These are phyloP conservation scores for Hypoxylon sp. DNA, from an alignment of 2,329 filamentous ascomycete genomes.

Conservation along the genomic window DNA sequence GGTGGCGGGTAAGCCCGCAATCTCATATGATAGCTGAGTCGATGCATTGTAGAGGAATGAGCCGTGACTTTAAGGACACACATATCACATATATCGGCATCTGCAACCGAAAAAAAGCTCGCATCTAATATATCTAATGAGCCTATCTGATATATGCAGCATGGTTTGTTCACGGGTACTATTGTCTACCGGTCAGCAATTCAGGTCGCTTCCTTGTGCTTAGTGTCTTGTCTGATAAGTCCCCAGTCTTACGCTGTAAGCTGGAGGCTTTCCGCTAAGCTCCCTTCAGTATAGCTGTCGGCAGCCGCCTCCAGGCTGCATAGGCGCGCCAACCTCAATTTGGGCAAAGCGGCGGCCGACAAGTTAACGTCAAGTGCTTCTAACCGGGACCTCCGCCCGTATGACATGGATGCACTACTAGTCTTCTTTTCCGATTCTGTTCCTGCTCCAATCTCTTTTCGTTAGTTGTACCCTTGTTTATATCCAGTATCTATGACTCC, in stretches of 20 bases:
- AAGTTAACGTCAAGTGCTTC: not conserved
- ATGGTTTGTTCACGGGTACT: no score
- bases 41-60: no score
- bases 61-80: no score
- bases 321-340: not conserved
- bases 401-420: no score
- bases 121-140: not conserved
- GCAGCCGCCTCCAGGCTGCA: not conserved
- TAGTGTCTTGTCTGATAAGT: not conserved
- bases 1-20: no score
- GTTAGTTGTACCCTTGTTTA: not conserved
- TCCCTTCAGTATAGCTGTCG: not conserved
- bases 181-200: no score
- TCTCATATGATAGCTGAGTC: no score
- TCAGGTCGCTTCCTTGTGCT: not conserved
- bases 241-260: no score
- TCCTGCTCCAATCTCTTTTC: not conserved
- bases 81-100: not conserved
- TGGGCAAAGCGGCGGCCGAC: conserved; percentile 4
- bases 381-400: not conserved
- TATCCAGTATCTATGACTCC: not conserved
- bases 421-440: not conserved
- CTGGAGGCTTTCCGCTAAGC: no score
- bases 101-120: not conserved
- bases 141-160: not conserved